Percentiles rank a stretch among this genome's conserved stretches.
Evolutionary conservation across 176 grass and related monocot genomes (phyloP).

Genomic region (Saccharum spontaneum): DNA sequence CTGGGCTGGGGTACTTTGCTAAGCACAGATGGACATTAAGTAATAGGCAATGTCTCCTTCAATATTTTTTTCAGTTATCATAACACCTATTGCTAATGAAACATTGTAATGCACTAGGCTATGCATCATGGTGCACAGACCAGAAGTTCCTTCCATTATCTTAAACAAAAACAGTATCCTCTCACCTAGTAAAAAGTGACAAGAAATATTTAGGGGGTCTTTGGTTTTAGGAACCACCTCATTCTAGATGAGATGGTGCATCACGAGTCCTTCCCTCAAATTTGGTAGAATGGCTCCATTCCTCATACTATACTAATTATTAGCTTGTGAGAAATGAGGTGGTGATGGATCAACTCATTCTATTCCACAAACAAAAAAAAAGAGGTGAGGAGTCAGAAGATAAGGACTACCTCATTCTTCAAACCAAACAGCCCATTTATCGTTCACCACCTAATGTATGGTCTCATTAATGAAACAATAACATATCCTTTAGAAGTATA

Average conservation of each 20-base stretch:
- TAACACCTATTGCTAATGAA: neutral
- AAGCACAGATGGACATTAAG: too few species aligned
- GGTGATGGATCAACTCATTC: neutral
- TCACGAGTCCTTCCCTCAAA: neutral
- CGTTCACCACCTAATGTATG: neutral
- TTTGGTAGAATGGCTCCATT: neutral
- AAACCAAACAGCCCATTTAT: neutral
- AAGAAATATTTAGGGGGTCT: neutral
- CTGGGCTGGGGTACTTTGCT: too few species aligned
- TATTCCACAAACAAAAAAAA: neutral
- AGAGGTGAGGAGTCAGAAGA: neutral
- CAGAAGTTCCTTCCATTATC: neutral
- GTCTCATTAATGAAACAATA: neutral
- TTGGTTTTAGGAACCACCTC: neutral
- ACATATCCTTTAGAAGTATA: conserved; percentile 6
- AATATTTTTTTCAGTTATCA: neutral
- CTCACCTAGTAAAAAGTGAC: neutral
- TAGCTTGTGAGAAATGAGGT: neutral
- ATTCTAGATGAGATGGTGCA: neutral
- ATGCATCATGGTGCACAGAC: neutral
- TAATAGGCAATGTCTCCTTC: neutral
- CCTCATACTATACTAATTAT: neutral
- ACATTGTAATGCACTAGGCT: neutral
- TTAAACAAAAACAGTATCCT: neutral
- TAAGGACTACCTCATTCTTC: neutral